phyloP scores from a whole-genome alignment of 2,329 filamentous ascomycete species.

The Daldinia sp. region DNA sequence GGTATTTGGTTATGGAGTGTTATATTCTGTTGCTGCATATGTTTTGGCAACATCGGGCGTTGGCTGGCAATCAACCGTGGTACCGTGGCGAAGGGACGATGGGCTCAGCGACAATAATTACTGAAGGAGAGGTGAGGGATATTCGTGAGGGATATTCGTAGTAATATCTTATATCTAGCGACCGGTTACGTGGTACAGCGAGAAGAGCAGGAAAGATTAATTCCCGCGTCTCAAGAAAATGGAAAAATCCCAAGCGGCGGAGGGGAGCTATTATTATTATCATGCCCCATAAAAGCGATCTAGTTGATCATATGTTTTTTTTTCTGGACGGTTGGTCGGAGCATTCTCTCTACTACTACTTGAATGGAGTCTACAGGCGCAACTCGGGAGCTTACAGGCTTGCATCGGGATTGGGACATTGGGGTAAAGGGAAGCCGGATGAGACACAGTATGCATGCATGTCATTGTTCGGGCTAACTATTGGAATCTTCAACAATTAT shows the following conservation, averaged over 20 bases:
- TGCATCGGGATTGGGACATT: constrained; percentile 12
- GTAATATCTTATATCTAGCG: constrained; percentile 8
- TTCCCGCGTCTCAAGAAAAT: constrained; percentile 8
- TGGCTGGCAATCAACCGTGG: constrained; percentile 71
- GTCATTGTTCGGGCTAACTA: not conserved
- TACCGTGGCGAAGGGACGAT: constrained; percentile 59
- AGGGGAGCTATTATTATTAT: constrained; percentile 7
- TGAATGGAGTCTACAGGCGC: constrained; percentile 10
- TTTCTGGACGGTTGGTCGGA: constrained; percentile 7
- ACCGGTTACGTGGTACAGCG: not conserved
- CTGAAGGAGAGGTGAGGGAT: not conserved
- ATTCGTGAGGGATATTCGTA: not conserved
- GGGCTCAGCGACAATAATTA: constrained; percentile 50
- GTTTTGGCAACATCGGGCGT: constrained; percentile 95
- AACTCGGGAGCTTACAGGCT: constrained; percentile 12
- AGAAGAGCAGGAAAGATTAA: not conserved
- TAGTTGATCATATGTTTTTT: constrained; percentile 6
- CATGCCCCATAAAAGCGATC: constrained; percentile 22
- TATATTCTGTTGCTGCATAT: constrained; percentile 92
- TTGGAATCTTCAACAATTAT: not conserved
- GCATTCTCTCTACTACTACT: constrained; percentile 7
- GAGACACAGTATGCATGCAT: not conserved
- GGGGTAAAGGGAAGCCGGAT: not conserved
- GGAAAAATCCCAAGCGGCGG: not conserved
- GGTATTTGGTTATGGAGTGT: constrained; percentile 93